Base-by-base conservation (phyloP, 495 filamentous ascomycete genomes). In the Neurospora intermedia region DNA sequence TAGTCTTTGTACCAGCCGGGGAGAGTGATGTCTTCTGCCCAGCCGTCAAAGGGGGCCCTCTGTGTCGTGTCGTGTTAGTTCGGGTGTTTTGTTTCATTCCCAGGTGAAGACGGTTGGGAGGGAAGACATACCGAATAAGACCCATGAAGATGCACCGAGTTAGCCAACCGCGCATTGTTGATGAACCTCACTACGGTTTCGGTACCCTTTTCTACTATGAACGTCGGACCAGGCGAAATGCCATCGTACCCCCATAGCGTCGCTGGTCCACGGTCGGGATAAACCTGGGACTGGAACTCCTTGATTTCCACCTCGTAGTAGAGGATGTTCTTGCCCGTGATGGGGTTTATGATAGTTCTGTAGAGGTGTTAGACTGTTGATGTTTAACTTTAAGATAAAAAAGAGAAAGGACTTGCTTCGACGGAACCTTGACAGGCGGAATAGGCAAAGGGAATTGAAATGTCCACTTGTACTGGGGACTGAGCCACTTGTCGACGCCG, bases 1-100 rank as follows among this genome's bases (percentile, higher is more conserved):
- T 89, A 89, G 75, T 89, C 88, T 77, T 89, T 87, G 81, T 85
- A 89, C 76, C 88, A 77, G 41, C 84, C 85, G 0, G 80, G 76
- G 2, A 75, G 66, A 5, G 83, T 87, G 10, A 80, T 76, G 76
- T 88, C 88, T 73, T 87, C 84, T 13, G 87, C 87, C 87, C 87
- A 89, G 0, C 87, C 87, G 75, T 89, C 87, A 46, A 74, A 80
- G 4, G 76, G 76, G 35, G 79, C 74, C 43, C 77, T 77, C 54
- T 62, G 54, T 62, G 1, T 9, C 1, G 54, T 62, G 1, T 9
- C 1, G 1, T 18, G 54, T 62, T 0, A 35, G 54, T 4, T 4
- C 0, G 11, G 7, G 48, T 31, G 4, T 62, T 31, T 62, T 8
- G 23, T 31, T 6, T 27, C 11, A 16, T 62, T 27, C 27, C 27